Conservation (phyloP, 2,329 filamentous ascomycete genomes). For the Chaetothyriales sp. region DNA sequence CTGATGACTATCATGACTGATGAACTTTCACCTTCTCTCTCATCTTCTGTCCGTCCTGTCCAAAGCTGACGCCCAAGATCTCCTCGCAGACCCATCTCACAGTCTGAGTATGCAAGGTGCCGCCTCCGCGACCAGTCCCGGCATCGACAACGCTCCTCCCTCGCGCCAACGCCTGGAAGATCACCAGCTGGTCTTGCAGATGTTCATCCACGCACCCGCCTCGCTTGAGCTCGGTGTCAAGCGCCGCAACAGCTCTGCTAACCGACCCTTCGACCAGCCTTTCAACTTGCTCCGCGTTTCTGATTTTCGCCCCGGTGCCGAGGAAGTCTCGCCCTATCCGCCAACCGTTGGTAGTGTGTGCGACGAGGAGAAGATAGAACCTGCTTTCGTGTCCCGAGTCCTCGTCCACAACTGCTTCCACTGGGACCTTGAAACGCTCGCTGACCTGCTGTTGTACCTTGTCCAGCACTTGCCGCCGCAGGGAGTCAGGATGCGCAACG, state of each 20-base stretch:
- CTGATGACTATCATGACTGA: no score
- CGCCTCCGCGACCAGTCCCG: background rate
- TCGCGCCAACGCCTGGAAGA: slow-evolving; percentile 42
- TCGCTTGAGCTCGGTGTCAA: slow-evolving; percentile 32
- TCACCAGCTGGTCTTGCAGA: slow-evolving; percentile 43
- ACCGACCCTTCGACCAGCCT: slow-evolving; percentile 22
- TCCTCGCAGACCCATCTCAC: slow-evolving; percentile 30
- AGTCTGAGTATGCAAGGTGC: slow-evolving; percentile 29
- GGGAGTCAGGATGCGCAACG: slow-evolving; percentile 17
- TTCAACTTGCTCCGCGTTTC: background rate
- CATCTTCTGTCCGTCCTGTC: background rate
- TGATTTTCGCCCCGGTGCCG: slow-evolving; percentile 17
- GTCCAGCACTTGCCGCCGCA: background rate
- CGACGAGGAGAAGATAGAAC: slow-evolving; percentile 41
- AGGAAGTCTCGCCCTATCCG: slow-evolving; percentile 38
- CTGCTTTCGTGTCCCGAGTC: slow-evolving; percentile 31
- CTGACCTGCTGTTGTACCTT: background rate
- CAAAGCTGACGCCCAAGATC: slow-evolving; percentile 20
- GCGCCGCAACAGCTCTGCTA: slow-evolving; percentile 28
- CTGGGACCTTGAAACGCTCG: slow-evolving; percentile 1
- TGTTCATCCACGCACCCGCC: slow-evolving; percentile 38
- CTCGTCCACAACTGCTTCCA: background rate
- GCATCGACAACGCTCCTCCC: slow-evolving; percentile 25
- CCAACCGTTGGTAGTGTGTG: slow-evolving; percentile 33
- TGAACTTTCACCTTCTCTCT: no score